Conservation (phyloP, 176 grass and related monocot species). For the Aegilops longissima region DNA sequence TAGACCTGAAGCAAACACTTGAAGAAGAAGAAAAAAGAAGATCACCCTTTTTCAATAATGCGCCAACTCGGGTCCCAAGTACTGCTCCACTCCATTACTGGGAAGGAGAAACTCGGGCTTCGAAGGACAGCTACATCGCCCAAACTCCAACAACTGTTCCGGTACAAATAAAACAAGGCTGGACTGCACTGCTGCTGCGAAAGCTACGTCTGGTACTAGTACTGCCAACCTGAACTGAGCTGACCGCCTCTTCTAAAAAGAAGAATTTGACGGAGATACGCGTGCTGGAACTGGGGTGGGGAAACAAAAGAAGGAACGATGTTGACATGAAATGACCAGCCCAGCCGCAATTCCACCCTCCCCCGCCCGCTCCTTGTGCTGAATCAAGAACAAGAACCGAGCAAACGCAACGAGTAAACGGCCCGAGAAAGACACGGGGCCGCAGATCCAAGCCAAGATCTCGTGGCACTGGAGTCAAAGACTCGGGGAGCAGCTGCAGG, state of each 20-base stretch:
- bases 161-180: slow-evolving; percentile 7
- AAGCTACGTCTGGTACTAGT: slow-evolving; percentile 40
- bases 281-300: background rate
- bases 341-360: slow-evolving; percentile 10
- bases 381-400: slow-evolving; percentile 29
- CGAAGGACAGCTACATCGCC: slow-evolving; percentile 17
- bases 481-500: background rate
- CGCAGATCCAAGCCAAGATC: slow-evolving; percentile 47
- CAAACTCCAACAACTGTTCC: slow-evolving; percentile 12
- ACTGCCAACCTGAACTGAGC: slow-evolving; percentile 3
- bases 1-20: background rate
- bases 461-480: slow-evolving; percentile 17
- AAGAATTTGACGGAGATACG: slow-evolving; percentile 15
- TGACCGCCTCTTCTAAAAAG: background rate
- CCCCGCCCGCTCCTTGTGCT: background rate
- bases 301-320: background rate
- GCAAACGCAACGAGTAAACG: background rate
- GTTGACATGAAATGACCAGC: slow-evolving; percentile 25
- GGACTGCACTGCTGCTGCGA: slow-evolving; percentile 20
- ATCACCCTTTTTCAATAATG: background rate
- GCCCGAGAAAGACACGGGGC: background rate
- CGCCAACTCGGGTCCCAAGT: slow-evolving; percentile 5
- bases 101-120: background rate
- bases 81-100: slow-evolving; percentile 10
- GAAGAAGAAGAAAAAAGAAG: background rate